These are phyloP conservation scores for Yamadazyma sp. DNA, from an alignment of 1,139 yeast species.

Conservation along the genomic window DNA sequence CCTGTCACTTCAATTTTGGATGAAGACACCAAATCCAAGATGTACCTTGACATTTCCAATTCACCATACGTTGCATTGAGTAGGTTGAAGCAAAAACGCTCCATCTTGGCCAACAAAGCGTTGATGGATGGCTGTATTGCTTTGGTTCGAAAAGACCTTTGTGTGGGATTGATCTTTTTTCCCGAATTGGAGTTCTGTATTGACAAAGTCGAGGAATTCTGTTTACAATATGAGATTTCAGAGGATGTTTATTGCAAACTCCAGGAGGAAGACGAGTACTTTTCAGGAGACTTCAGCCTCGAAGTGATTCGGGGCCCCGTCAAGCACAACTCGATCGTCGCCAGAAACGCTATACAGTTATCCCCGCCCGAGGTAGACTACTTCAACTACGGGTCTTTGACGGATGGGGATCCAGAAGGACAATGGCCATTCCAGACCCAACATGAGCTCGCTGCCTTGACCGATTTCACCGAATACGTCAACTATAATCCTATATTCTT, in stretches of 20 bases:
- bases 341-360: slow-evolving; percentile 10
- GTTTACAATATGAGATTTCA: slow-evolving; percentile 24
- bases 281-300: slow-evolving; percentile 7
- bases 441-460: slow-evolving; percentile 26
- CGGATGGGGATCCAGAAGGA: slow-evolving; percentile 12
- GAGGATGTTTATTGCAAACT: slow-evolving; percentile 38
- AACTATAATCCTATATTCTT: slow-evolving; percentile 52
- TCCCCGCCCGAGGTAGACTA: slow-evolving; percentile 21
- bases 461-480: slow-evolving; percentile 44
- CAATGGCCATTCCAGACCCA: slow-evolving; percentile 12
- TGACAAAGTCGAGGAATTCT: slow-evolving; percentile 43
- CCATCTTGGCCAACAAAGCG: slow-evolving; percentile 37
- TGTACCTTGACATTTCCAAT: slow-evolving; percentile 39
- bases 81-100: slow-evolving; percentile 34
- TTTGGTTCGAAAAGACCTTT: slow-evolving; percentile 31
- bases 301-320: slow-evolving; percentile 11
- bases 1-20: slow-evolving; percentile 2
- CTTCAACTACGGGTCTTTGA: slow-evolving; percentile 28
- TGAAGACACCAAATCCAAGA: slow-evolving; percentile 14
- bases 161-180: slow-evolving; percentile 53
- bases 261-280: slow-evolving; percentile 19
- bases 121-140: slow-evolving; percentile 60
- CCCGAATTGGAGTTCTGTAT: slow-evolving; percentile 55
- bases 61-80: slow-evolving; percentile 36
- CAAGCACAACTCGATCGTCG: slow-evolving; percentile 15